Evolutionary conservation across 768 basidiomycete genomes (phyloP).

Genomic region (Auricularia cornea): DNA sequence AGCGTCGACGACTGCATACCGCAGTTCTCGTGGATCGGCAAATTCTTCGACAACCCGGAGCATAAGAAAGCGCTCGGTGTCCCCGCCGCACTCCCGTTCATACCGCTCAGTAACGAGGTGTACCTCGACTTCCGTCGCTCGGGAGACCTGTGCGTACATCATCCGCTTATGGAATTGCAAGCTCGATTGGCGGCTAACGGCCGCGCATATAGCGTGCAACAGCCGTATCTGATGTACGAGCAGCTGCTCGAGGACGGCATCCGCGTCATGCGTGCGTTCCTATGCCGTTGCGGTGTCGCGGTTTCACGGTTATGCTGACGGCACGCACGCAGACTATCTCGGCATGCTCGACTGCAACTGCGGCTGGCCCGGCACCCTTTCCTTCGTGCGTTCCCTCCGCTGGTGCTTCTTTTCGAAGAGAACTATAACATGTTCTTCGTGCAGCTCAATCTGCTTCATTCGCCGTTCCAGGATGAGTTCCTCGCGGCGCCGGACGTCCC

Average conservation of each 20-base stretch:
- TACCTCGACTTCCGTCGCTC: not conserved
- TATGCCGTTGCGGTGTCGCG: no score
- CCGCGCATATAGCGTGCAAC: slow-evolving; percentile 9
- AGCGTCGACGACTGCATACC: slow-evolving; percentile 13
- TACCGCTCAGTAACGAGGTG: not conserved
- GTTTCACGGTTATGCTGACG: no score
- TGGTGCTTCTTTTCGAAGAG: not conserved
- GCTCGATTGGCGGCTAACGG: not conserved
- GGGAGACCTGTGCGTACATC: slow-evolving; percentile 6
- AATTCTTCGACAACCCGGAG: slow-evolving; percentile 4
- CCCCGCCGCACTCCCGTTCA: slow-evolving; percentile 2
- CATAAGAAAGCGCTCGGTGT: slow-evolving; percentile 6
- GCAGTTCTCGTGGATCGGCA: slow-evolving; percentile 14
- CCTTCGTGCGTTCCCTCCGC: slow-evolving; percentile 22
- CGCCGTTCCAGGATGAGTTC: slow-evolving; percentile 22
- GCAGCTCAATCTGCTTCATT: slow-evolving; percentile 18
- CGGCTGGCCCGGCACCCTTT: slow-evolving; percentile 23
- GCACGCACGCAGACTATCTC: slow-evolving; percentile 26
- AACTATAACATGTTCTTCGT: not conserved
- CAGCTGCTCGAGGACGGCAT: slow-evolving; percentile 22
- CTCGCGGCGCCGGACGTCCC: slow-evolving; percentile 19
- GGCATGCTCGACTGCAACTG: slow-evolving; percentile 25
- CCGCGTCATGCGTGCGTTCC: slow-evolving; percentile 13
- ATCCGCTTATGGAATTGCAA: not conserved
- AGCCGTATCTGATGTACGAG: slow-evolving; percentile 16